These are phyloP conservation scores for Oidiodendron maius DNA, from an alignment of 495 filamentous ascomycete species.

Conservation along the genomic window DNA sequence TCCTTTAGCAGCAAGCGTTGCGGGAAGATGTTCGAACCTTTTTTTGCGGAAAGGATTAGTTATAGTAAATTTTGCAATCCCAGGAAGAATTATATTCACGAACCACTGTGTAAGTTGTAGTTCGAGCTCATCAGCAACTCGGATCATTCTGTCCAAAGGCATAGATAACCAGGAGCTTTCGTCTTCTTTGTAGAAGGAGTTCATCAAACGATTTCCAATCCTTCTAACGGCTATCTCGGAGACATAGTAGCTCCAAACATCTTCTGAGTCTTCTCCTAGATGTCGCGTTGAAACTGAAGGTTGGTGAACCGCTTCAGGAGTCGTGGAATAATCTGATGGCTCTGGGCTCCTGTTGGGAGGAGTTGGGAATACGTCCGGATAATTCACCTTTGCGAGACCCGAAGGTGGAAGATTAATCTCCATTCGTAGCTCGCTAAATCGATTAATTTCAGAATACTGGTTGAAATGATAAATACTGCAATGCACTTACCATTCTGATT, in stretches of 20 bases:
- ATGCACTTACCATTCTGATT: slow-evolving; percentile 19
- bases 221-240: slow-evolving; percentile 21
- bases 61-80: not conserved
- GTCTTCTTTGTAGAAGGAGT: not conserved
- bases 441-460: not conserved
- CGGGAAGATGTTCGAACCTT: no score
- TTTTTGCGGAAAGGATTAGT: slow-evolving; percentile 1
- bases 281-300: slow-evolving; percentile 2
- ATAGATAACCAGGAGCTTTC: not conserved
- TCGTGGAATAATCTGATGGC: no score
- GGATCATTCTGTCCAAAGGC: not conserved
- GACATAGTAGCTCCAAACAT: slow-evolving; percentile 22
- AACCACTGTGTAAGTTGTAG: not conserved
- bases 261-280: not conserved
- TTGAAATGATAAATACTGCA: not conserved
- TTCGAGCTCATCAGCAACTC: not conserved
- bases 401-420: slow-evolving; percentile 22
- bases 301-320: no score
- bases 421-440: slow-evolving; percentile 20
- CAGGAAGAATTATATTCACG: not conserved
- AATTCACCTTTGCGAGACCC: slow-evolving; percentile 11
- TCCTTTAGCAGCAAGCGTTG: no score
- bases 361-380: slow-evolving; percentile 24
- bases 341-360: no score
- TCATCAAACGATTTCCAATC: slow-evolving; percentile 1